A percentile compares a stretch with the other conserved stretches of the same genome.
phyloP scores from a whole-genome alignment of 139 green algal species.

The Gonium pectorale region DNA sequence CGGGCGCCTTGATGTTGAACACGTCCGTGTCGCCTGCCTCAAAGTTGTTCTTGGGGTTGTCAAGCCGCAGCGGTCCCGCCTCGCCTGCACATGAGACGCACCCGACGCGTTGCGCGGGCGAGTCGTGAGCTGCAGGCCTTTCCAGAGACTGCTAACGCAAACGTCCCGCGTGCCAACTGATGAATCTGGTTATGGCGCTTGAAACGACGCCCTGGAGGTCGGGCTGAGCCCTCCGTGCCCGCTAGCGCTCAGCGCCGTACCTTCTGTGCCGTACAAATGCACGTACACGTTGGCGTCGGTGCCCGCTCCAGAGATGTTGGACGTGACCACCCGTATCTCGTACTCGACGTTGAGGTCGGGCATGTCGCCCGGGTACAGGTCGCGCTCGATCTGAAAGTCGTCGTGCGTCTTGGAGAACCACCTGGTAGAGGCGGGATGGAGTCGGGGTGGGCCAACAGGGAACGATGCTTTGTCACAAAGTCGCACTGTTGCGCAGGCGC shows the following conservation, averaged over 20 bases:
- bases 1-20: slow-evolving; percentile 56
- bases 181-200: too few relatives aligned
- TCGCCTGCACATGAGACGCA: slow-evolving; percentile 43
- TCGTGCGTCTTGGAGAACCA: slow-evolving; percentile 56
- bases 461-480: too few relatives aligned
- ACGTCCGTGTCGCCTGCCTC: slow-evolving; percentile 60
- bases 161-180: too few relatives aligned
- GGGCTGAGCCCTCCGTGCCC: too few relatives aligned
- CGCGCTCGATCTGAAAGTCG: slow-evolving; percentile 63
- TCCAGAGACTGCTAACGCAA: too few relatives aligned
- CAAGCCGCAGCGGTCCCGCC: slow-evolving; percentile 50
- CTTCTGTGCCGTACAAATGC: slow-evolving; percentile 52
- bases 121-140: too few relatives aligned
- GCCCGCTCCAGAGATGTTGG: slow-evolving; percentile 64
- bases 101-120: too few relatives aligned
- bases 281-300: slow-evolving; percentile 73
- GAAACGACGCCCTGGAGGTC: too few relatives aligned
- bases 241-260: too few relatives aligned
- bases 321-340: slow-evolving; percentile 58
- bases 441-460: too few relatives aligned
- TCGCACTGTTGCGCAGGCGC: too few relatives aligned
- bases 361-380: slow-evolving; percentile 48
- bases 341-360: slow-evolving; percentile 48
- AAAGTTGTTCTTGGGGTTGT: slow-evolving; percentile 66
- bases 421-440: too few relatives aligned